A percentile compares a stretch with the other conserved stretches of the same genome.
Conservation (phyloP, 495 filamentous ascomycete species). For the Podospora anserina region DNA sequence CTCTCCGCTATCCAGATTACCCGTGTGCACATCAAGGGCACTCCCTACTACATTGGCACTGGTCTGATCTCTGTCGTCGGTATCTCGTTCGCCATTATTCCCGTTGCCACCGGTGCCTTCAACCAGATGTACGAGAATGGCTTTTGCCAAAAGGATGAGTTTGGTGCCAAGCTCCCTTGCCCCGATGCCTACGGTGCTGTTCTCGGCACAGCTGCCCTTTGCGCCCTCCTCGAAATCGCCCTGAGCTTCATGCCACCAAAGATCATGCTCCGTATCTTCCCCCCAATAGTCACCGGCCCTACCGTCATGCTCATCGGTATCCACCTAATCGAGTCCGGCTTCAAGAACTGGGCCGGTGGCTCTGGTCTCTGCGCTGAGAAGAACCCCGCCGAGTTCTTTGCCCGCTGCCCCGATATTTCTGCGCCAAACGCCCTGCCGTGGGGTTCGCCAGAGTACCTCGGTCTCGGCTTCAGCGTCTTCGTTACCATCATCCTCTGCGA, state of each 20-base stretch:
- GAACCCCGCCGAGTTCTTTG: constrained; percentile 53
- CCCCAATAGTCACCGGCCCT: constrained; percentile 82
- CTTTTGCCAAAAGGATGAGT: constrained; percentile 60
- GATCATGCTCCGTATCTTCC: constrained; percentile 74
- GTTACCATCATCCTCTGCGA: constrained; percentile 82
- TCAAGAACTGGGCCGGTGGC: constrained; percentile 84
- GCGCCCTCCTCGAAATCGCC: constrained; percentile 71
- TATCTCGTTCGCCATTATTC: constrained; percentile 83
- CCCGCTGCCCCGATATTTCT: constrained; percentile 64
- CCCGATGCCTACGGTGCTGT: constrained; percentile 83
- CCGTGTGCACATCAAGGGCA: constrained; percentile 74
- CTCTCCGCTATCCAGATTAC: constrained; percentile 80
- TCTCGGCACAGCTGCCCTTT: constrained; percentile 66
- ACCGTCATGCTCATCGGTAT: constrained; percentile 71
- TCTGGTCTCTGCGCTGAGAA: constrained; percentile 57
- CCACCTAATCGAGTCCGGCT: constrained; percentile 68
- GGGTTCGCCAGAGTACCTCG: constrained; percentile 84
- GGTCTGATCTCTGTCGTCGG: constrained; percentile 89
- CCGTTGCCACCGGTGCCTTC: constrained; percentile 74
- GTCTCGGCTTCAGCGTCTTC: constrained; percentile 87
- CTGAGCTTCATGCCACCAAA: constrained; percentile 70
- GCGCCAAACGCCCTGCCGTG: constrained; percentile 82
- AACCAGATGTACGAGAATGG: constrained; percentile 84
- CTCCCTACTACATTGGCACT: constrained; percentile 83
- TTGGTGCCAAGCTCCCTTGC: constrained; percentile 70